Evolutionary conservation across 225 moss, liverwort and hornwort genomes (phyloP), one percentile per base, ranked within the genome.

Genomic region (Thuidium tamariscinum): DNA sequence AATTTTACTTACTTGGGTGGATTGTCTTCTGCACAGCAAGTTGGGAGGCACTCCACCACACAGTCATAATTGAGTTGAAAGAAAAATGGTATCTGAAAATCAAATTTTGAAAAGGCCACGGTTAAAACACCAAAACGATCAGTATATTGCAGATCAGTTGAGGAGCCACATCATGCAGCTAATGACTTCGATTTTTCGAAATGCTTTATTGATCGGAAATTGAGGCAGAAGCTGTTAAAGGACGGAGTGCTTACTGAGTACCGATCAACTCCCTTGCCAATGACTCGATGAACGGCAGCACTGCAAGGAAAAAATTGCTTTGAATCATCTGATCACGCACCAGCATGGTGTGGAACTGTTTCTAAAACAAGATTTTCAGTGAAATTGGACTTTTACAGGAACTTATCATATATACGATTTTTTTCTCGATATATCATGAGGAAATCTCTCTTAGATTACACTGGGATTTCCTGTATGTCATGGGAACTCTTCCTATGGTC

Each of bases 281-380:
- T 39, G 44, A 97, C 94, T 89, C 91, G 94, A 91, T 95, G 95
- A 48, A 95, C 88, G 37, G 92, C 93, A 41, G 94, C 93, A 48
- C 96, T 96, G 89, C 63, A 77, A 63, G 29, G 34, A 59, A 76
- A 42, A 55, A 46, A 25, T 10, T 29, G n/a, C 72, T 80, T n/a
- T 63, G 32, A 77, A 67, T 85, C 66, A 86, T 49, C 71, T 80
- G 27, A 25, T 13, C 77, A 56, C 4, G 22, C 54, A 85, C 17
- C 41, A 74, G 29, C 51, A 73, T 48, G 51, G 34, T 37, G 15
- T 62, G 51, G 29, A 57, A 57, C 17, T 55, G 39, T 68, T 82
- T 55, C 9, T 19, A n/a, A 8, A 83, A 27, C 5, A 34, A 57
- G 29, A 1, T 69, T 83, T 60, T 19, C n/a, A n/a, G n/a, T n/a